Evolutionary conservation across 768 basidiomycete species (phyloP).

Genomic region (Boletus rufocinnamomeus): DNA sequence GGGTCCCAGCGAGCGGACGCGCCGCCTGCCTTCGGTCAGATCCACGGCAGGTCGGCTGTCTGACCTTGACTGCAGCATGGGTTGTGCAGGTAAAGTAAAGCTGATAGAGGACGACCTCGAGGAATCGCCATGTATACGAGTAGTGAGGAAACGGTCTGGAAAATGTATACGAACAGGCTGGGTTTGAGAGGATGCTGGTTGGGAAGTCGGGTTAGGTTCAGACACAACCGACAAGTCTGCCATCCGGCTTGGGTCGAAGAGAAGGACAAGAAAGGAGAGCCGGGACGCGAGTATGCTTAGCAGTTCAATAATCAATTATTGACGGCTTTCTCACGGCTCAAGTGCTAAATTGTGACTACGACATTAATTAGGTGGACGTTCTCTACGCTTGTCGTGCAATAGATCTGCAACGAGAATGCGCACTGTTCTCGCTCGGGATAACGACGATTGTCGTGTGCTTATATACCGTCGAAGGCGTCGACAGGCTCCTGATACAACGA

Average conservation of each 20-base stretch:
- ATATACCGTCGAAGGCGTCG: background rate
- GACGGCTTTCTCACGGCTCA: constrained; percentile 20
- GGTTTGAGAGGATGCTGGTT: constrained; percentile 14
- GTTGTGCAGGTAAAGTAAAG: constrained; percentile 18
- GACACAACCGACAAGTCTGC: constrained; percentile 30
- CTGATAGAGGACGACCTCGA: constrained; percentile 36
- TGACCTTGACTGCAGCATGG: constrained; percentile 17
- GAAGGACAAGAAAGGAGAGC: background rate
- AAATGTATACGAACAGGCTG: constrained; percentile 37
- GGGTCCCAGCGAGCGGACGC: constrained; percentile 25
- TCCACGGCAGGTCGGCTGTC: constrained; percentile 14
- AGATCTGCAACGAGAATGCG: constrained; percentile 10
- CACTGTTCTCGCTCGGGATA: constrained; percentile 11
- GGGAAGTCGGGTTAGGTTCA: constrained; percentile 20
- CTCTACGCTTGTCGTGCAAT: constrained; percentile 15
- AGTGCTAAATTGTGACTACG: background rate
- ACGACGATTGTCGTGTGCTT: background rate
- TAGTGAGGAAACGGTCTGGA: constrained; percentile 32
- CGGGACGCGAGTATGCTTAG: background rate
- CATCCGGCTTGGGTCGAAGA: constrained; percentile 23
- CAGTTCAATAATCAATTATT: background rate
- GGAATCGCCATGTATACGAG: constrained; percentile 29
- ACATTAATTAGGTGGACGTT: too few relatives aligned
- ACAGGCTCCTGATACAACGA: background rate
- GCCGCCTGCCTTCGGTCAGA: constrained; percentile 20